phyloP scores from a whole-genome alignment of 78 protist genomes.

The Dictyostelium firmibasis region DNA sequence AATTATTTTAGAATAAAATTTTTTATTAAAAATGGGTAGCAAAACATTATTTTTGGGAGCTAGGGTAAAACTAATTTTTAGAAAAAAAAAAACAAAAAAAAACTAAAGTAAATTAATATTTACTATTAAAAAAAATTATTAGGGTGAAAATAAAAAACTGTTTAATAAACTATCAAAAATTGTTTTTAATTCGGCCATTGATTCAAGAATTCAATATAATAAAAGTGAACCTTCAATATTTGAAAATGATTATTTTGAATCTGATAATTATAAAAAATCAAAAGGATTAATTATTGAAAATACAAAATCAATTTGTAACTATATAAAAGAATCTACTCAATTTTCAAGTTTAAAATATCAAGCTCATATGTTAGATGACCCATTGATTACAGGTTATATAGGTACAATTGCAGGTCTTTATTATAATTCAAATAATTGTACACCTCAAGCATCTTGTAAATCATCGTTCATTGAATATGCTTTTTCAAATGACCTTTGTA shows the following conservation, averaged over 20 bases:
- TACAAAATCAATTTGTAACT: neutral
- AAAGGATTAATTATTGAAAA: neutral
- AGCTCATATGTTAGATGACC: neutral
- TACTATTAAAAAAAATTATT: neutral
- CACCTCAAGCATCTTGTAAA: neutral
- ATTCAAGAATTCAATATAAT: neutral
- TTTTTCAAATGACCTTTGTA: neutral
- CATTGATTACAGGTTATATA: neutral
- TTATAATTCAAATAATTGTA: neutral
- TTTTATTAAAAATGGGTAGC: too few relatives aligned
- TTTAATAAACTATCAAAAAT: neutral
- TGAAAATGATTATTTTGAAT: neutral
- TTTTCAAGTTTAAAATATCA: neutral
- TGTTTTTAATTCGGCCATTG: neutral
- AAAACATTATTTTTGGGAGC: too few relatives aligned
- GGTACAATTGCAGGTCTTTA: neutral
- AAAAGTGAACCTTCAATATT: neutral
- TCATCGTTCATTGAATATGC: neutral
- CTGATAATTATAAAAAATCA: neutral
- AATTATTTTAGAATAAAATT: too few relatives aligned
- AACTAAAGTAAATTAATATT: neutral
- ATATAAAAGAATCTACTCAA: neutral
- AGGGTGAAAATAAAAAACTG: neutral
- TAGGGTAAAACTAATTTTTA: too few relatives aligned
- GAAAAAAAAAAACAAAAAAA: too few relatives aligned